Percentiles rank a stretch among this genome's conserved stretches.
These are phyloP conservation scores for Craterostigma plantagineum DNA, from an alignment of 257 asterid species.

Conservation along the genomic window DNA sequence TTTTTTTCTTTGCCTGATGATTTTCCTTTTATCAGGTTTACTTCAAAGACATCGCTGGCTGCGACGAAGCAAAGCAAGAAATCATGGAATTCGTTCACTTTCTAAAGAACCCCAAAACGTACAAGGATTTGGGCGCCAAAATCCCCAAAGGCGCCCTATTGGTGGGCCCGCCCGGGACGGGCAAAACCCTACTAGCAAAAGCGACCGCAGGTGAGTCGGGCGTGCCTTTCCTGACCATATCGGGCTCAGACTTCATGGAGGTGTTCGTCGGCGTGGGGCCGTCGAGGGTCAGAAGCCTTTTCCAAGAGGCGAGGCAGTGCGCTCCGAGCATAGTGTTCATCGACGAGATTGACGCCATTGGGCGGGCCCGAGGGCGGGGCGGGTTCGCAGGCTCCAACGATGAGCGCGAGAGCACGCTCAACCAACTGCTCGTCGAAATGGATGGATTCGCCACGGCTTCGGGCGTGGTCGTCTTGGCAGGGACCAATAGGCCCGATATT, in stretches of 20 bases:
- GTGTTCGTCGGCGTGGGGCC: constrained; percentile 92
- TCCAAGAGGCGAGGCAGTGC: constrained; percentile 76
- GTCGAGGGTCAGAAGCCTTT: constrained; percentile 65
- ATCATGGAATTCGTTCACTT: constrained; percentile 94
- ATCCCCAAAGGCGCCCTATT: constrained; percentile 86
- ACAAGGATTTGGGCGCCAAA: constrained; percentile 70
- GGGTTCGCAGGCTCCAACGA: constrained; percentile 36
- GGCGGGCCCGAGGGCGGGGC: constrained; percentile 70
- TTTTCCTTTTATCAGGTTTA: constrained; percentile 35
- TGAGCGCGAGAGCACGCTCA: constrained; percentile 76
- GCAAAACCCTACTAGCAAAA: constrained; percentile 85
- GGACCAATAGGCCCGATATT: constrained; percentile 79
- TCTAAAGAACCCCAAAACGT: constrained; percentile 74
- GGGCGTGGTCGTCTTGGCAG: constrained; percentile 85
- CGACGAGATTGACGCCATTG: constrained; percentile 87
- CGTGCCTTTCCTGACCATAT: constrained; percentile 73
- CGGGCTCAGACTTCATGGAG: constrained; percentile 82
- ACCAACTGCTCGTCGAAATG: constrained; percentile 91
- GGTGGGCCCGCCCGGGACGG: constrained; percentile 97
- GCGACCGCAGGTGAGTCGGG: constrained; percentile 93
- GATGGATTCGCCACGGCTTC: constrained; percentile 83
- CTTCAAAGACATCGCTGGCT: constrained; percentile 90
- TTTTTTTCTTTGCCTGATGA: not conserved
- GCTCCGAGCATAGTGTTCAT: constrained; percentile 86
- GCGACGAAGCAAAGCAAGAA: constrained; percentile 93